phyloP scores from a whole-genome alignment of 441 rosid genomes.

The Rhodomyrtus psidioides region DNA sequence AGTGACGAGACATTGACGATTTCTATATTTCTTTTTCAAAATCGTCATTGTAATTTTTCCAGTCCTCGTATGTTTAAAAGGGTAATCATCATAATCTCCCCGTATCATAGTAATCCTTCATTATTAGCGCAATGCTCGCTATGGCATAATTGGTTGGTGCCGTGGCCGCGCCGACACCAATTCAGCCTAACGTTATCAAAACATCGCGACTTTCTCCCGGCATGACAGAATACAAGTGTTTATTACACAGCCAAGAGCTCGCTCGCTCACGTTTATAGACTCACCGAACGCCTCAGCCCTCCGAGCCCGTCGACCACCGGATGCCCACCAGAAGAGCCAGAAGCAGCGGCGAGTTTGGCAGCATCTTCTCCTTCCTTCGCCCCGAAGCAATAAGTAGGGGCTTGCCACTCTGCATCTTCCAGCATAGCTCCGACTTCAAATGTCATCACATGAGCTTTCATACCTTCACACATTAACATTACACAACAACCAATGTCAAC shows the following conservation, averaged over 20 bases:
- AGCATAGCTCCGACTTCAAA: conserved; percentile 66
- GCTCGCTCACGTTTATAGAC: fast-evolving
- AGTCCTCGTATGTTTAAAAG: too few species aligned
- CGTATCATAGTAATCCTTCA: background rate
- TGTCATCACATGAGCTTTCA: conserved; percentile 68
- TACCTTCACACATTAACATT: conserved; percentile 26
- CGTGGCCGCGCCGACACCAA: fast-evolving
- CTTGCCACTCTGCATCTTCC: conserved; percentile 78
- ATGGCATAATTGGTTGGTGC: too few species aligned
- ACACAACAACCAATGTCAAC: too few species aligned
- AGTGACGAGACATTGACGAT: too few species aligned
- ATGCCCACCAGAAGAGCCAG: background rate
- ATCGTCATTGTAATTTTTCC: too few species aligned
- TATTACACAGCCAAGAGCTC: background rate
- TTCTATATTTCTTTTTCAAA: too few species aligned
- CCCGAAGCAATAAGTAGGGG: conserved; percentile 54
- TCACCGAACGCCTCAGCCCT: background rate
- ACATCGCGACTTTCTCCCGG: background rate
- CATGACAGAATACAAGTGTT: background rate
- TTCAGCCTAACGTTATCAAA: fast-evolving
- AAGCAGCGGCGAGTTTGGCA: background rate
- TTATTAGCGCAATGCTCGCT: background rate
- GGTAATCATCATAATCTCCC: fast-evolving
- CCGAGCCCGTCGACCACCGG: background rate
- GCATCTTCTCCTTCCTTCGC: background rate